Evolutionary conservation across 495 filamentous ascomycete species (phyloP).

Genomic region (Letharia columbiana): DNA sequence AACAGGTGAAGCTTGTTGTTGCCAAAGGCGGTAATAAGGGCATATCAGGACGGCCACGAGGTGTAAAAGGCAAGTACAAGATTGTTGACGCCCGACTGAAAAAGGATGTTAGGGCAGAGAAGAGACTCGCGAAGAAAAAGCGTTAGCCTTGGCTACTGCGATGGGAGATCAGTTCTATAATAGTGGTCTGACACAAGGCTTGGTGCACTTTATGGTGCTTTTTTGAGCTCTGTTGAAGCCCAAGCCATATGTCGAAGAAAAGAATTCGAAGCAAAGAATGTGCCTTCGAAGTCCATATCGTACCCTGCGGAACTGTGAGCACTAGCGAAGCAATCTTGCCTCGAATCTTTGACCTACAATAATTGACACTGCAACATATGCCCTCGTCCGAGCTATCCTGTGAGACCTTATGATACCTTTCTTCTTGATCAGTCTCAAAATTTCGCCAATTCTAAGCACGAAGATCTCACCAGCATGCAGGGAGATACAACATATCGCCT

Average conservation of each 20-base stretch:
- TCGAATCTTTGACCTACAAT: conserved; percentile 46
- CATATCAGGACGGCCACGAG: conserved; percentile 64
- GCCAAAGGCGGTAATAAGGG: conserved; percentile 79
- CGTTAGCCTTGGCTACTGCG: conserved; percentile 19
- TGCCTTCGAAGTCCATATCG: conserved; percentile 58
- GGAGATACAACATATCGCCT: conserved; percentile 78
- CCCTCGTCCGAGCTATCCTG: conserved; percentile 55
- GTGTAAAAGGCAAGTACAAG: conserved; percentile 97
- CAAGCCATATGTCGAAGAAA: conserved; percentile 41
- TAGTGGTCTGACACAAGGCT: not conserved
- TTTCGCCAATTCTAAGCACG: not conserved
- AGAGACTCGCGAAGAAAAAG: conserved; percentile 67
- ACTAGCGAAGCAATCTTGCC: not conserved
- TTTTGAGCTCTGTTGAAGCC: not conserved
- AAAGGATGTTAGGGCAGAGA: conserved; percentile 92
- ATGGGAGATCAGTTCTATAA: not conserved
- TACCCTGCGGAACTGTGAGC: conserved; percentile 40
- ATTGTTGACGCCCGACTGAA: conserved; percentile 96
- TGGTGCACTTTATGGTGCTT: not conserved
- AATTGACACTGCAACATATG: conserved; percentile 67
- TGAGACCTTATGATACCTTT: conserved; percentile 60
- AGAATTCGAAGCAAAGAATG: conserved; percentile 46
- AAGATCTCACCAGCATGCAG: conserved; percentile 55
- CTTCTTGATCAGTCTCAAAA: conserved; percentile 4
- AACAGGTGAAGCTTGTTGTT: conserved; percentile 80